phyloP scores from a whole-genome alignment of 192 early-diverging fungal genomes.

The Coemansia sp. region DNA sequence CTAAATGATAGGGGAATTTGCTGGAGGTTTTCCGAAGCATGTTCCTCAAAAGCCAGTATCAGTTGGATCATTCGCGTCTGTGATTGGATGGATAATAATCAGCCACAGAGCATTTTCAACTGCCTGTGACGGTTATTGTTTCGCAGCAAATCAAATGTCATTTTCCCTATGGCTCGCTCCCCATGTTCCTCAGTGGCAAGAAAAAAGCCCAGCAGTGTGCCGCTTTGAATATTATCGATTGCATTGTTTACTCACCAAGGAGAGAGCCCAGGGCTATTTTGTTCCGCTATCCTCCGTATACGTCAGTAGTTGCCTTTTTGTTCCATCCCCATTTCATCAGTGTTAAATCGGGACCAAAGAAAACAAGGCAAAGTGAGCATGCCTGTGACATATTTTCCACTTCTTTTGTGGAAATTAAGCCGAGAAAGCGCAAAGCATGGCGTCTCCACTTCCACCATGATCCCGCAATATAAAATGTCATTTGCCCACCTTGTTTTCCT shows the following conservation, averaged over 20 bases:
- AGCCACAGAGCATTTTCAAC: slow-evolving; percentile 6
- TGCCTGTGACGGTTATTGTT: not conserved
- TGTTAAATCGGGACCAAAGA: slow-evolving; percentile 2
- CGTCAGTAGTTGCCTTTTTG: not conserved
- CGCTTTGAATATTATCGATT: not conserved
- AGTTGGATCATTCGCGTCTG: slow-evolving; percentile 2
- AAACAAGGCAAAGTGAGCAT: not conserved
- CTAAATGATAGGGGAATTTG: not conserved
- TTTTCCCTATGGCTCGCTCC: too few relatives aligned
- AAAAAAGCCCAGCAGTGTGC: not conserved
- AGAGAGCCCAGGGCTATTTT: not conserved
- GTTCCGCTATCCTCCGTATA: not conserved
- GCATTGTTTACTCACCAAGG: not conserved
- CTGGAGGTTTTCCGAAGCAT: not conserved
- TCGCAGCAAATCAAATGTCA: not conserved
- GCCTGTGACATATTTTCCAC: not conserved
- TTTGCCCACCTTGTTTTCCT: not conserved
- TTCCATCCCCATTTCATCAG: slow-evolving; percentile 3
- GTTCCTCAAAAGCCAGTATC: not conserved
- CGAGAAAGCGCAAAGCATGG: not conserved
- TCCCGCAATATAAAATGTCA: not conserved
- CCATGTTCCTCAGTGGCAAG: not conserved
- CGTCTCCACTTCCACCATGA: not conserved
- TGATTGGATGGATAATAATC: slow-evolving; percentile 9
- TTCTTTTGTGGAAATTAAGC: not conserved